Base-by-base conservation (phyloP, 192 early-diverging fungal species). In the Pilobolus umbonatus region DNA sequence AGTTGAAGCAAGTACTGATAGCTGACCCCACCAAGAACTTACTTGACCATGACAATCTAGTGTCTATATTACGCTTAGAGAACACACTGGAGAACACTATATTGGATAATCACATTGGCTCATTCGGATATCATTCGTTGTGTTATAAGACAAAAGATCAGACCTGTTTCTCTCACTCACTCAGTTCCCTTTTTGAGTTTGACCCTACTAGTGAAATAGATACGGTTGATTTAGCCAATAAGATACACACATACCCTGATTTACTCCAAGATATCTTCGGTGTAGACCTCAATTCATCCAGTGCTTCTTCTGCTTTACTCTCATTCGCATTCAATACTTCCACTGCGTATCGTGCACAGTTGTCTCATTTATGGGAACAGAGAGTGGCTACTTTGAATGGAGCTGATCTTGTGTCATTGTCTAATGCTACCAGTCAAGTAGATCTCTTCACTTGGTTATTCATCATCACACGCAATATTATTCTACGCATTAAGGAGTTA, bases 401-500 rank as follows among this genome's bases (percentile, higher is more conserved):
- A 46, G 67, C 62, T 38, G 64, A 75, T 15, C 66, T 69, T 38
- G 67, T 71, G 6, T 79, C 76, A 32, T 60, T 69, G 15, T 61
- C 49, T 11, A 26, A 70, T 26, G 40, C 65, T 26, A 42, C 58
- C 24, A 54, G 68, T 24, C 72, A 80, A 61, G 74, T 78, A 69
- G 73, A 73, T 51, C 60, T 77, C 10, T 47, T 84, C 48, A 74
- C 75, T 11, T 84, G 80, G 80, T 51, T 81, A 6, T 73, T 70
- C 42, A 73, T 72, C 7, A 66, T 79, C 25, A 47, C 74, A n/a
- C 51, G 77, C 28, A 84, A 84, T 67, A 62, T 88, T 39, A 51
- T 78, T 32, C 54, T 66, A 43, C 84, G 79, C 57, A 79, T 90
- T 40, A 75, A 76, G 54, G 85, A 80, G 48, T 68, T 90, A 15